These are phyloP conservation scores for Coemansia sp. DNA, from an alignment of 192 early-diverging fungal species.

Conservation along the genomic window DNA sequence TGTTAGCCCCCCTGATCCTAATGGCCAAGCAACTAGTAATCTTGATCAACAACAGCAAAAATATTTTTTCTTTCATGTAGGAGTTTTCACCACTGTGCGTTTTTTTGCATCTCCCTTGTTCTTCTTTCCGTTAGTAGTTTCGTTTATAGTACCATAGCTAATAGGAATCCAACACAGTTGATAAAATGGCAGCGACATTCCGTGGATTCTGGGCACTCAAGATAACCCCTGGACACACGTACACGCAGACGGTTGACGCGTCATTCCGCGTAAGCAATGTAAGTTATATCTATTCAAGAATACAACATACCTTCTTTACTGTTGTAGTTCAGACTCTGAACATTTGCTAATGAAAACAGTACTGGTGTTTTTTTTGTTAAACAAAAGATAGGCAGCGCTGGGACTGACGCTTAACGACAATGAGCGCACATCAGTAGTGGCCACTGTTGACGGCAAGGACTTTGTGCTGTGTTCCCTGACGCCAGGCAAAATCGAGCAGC, in stretches of 20 bases:
- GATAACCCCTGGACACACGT: conserved; percentile 71
- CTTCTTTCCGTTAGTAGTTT: neutral
- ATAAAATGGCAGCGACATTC: conserved; percentile 29
- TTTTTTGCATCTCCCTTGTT: neutral
- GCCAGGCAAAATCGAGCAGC: conserved; percentile 76
- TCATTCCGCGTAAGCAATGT: conserved; percentile 81
- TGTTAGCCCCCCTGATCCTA: too few species aligned
- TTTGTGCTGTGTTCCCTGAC: conserved; percentile 83
- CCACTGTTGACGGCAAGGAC: conserved; percentile 68
- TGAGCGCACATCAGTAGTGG: conserved; percentile 64
- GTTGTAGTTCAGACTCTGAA: too few species aligned
- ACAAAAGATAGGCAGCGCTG: conserved; percentile 67
- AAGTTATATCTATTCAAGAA: conserved; percentile 20
- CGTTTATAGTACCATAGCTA: neutral
- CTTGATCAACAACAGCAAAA: too few species aligned
- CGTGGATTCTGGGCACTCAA: conserved; percentile 69
- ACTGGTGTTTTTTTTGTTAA: neutral
- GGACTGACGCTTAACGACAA: conserved; percentile 52
- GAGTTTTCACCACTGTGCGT: too few species aligned
- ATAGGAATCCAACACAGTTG: neutral
- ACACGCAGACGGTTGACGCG: conserved; percentile 72
- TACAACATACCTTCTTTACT: too few species aligned
- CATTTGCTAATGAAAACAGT: too few species aligned
- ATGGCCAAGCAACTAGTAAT: too few species aligned
- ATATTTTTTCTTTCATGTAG: too few species aligned